These are phyloP conservation scores for Cadophora luteo-olivacea DNA, from an alignment of 2,329 filamentous ascomycete genomes.

Conservation along the genomic window DNA sequence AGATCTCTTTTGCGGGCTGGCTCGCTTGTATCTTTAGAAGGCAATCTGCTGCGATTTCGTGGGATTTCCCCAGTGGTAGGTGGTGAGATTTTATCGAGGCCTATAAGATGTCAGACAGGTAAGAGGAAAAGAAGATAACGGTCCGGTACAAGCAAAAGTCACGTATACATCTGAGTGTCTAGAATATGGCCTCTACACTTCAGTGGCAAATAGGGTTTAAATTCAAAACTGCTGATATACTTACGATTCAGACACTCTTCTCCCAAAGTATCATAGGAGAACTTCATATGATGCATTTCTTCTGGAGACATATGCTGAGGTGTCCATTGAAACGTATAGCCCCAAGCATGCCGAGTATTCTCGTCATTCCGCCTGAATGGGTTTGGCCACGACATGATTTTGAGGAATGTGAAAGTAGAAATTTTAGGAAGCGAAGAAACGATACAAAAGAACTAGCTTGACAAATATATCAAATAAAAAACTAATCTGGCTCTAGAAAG, in stretches of 20 bases:
- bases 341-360: slow-evolving; percentile 54
- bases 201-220: neutral
- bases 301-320: slow-evolving; percentile 65
- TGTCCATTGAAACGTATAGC: slow-evolving; percentile 74
- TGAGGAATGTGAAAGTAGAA: neutral
- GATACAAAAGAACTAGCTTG: neutral
- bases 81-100: slow-evolving; percentile 66
- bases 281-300: slow-evolving; percentile 64
- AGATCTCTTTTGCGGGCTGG: slow-evolving; percentile 58
- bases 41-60: slow-evolving; percentile 42
- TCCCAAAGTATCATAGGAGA: slow-evolving; percentile 72
- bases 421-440: neutral
- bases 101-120: slow-evolving; percentile 26
- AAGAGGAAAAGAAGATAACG: neutral
- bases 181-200: neutral
- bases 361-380: slow-evolving; percentile 35
- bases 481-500: neutral
- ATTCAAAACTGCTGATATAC: neutral
- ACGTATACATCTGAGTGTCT: neutral
- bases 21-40: slow-evolving; percentile 47
- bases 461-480: neutral
- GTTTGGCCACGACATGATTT: slow-evolving; percentile 31
- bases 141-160: neutral
- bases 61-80: slow-evolving; percentile 42
- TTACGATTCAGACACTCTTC: slow-evolving; percentile 64